Percentiles rank a stretch among this genome's conserved stretches.
phyloP scores from a whole-genome alignment of 2,329 filamentous ascomycete species.

The Sarocladium brachiariae region DNA sequence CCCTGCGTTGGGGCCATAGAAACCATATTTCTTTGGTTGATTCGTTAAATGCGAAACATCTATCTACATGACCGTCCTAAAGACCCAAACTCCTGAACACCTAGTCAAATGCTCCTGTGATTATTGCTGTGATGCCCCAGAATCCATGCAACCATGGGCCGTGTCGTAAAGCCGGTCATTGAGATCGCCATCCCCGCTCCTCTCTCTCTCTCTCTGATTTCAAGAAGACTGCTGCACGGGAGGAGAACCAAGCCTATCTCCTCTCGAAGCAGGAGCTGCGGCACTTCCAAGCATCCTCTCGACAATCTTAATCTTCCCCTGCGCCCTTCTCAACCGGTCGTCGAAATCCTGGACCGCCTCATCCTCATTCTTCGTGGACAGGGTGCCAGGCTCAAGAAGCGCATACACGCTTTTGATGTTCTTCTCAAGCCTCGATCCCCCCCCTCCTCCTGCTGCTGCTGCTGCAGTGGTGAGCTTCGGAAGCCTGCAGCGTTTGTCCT shows the following conservation, averaged over 20 bases:
- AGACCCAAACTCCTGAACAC: no score
- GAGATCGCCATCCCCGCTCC: not conserved
- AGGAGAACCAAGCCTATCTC: slow-evolving; percentile 1
- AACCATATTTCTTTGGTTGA: slow-evolving; percentile 3
- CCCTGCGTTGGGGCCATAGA: slow-evolving; percentile 3
- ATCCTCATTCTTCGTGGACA: slow-evolving; percentile 78
- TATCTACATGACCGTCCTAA: no score
- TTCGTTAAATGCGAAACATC: slow-evolving; percentile 5
- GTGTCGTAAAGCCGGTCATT: no score
- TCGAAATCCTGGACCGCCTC: slow-evolving; percentile 89
- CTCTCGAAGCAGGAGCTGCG: not conserved
- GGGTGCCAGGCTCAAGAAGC: slow-evolving; percentile 68
- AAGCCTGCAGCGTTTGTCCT: slow-evolving; percentile 23
- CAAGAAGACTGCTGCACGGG: not conserved
- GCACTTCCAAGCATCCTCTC: slow-evolving; percentile 53
- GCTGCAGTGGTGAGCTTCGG: slow-evolving; percentile 35
- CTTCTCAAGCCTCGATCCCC: slow-evolving; percentile 62
- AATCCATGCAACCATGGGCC: slow-evolving; percentile 9
- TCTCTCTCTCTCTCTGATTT: not conserved
- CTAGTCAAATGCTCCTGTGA: not conserved
- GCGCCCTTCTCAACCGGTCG: slow-evolving; percentile 75
- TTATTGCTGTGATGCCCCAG: slow-evolving; percentile 2
- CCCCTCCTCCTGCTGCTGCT: no score
- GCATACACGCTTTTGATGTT: slow-evolving; percentile 71
- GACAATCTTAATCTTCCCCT: slow-evolving; percentile 78